Base-by-base conservation (phyloP, 1,139 yeast genomes). In the Debaryomyces psychrophilus region DNA sequence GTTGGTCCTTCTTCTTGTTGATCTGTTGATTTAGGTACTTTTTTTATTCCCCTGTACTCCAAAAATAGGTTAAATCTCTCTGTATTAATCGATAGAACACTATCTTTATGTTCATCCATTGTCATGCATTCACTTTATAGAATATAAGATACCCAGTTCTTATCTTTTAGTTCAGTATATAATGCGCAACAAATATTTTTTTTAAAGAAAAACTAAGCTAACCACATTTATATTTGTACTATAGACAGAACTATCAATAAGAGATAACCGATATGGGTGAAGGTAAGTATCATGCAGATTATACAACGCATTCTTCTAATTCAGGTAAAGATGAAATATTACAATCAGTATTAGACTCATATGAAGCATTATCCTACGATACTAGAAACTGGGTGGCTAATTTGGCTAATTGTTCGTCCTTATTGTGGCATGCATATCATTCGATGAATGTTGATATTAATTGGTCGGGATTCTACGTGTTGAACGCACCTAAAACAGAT, bases 381-480 rank as follows among this genome's bases (percentile, higher is more conserved):
- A 88, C 87, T 47, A 59, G 71, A 25, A 87, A 89, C 65, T 90
- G 97, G 97, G 92, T 92, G 2, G 83, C 95, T 53, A 93, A 93
- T 59, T 68, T 90, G 28, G 81, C 97, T 25, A 93, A 93, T 59
- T 87, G 93, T 31, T 76, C 96, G 5, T 87, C 97, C 3, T 71
- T 93, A 46, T 58, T 93, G 41, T 92, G 97, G 97, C 85, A 90
- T 58, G 93, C 89, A 11, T 92, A 88, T 65, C 84, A 81, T 49
- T 78, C 90, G 0, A 60, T 87, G 5, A 62, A 69, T 1, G 56
- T 74, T 2, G 65, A 71, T 1, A 88, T 92, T 17, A 93, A 93
- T 62, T 93, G 99, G 99, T 82, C 96, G 0, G 99, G 99, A 0
- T 90, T 93, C 61, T 93, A 93, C 59, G 81, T 88, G 0, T 53